Evolutionary conservation across 805 yeast genomes (phyloP), one percentile per base, ranked within the genome.

Genomic region (Metschnikowia chrysomelidarum): DNA sequence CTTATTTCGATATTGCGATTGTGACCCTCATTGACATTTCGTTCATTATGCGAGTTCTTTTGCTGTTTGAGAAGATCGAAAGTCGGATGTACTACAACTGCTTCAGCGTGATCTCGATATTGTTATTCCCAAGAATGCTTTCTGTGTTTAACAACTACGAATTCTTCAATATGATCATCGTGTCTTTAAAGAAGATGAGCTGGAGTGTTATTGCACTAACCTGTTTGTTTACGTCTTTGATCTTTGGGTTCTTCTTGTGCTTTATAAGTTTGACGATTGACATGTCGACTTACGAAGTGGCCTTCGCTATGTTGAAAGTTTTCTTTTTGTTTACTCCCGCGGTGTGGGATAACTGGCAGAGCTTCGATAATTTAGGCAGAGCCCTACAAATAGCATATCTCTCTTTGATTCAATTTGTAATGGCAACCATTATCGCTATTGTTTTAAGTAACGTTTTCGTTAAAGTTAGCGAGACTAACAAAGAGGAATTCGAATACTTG

Each of bases 291-390:
- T 52, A 58, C 24, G 62, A 68, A 22, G 75, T 76, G 15, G 71
- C 76, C 10, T 75, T 68, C 47, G 76, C 71, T 39, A 62, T 75
- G 62, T 52, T 75, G 28, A 72, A 73, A 50, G 60, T 76, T 3
- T 64, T 76, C 41, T 75, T 75, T 49, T 81, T 81, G 0, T 76
- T 71, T 50, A 76, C 81, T 2, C 80, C 81, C 0, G 73, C 79
- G 0, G 80, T 76, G 3, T 76, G 81, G 81, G 62, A 64, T 29
- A 71, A 69, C 35, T 75, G 80, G 80, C 54, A 60, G 23, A 57
- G 62, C 34, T 76, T 71, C 46, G 67, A 74, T 25, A 43, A 56
- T 2, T 50, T 74, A 25, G 81, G 81, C 0, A 59, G 71, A 23
- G 43, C 56, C n/a, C 60, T 74, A 15, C 68, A 72, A 38, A 59